These are phyloP conservation scores for Emericellopsis atlantica DNA, from an alignment of 2,329 filamentous ascomycete genomes.

Conservation along the genomic window DNA sequence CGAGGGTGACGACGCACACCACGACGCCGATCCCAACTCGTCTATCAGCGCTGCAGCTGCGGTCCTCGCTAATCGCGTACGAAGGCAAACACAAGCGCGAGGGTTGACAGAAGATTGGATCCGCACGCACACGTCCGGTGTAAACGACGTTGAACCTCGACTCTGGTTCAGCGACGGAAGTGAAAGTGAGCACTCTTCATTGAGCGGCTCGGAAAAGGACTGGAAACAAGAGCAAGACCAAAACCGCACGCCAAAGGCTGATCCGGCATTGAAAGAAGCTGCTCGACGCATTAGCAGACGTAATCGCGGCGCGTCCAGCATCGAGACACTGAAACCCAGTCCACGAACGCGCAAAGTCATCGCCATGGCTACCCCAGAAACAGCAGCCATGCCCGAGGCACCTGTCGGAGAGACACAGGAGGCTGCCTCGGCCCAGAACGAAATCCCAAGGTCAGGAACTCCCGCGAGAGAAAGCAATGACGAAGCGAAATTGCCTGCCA, in stretches of 20 bases:
- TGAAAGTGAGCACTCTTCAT: slow-evolving; percentile 62
- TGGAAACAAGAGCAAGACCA: slow-evolving; percentile 35
- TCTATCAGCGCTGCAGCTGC: slow-evolving; percentile 43
- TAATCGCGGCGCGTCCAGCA: slow-evolving; percentile 36
- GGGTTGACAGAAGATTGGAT: slow-evolving; percentile 79
- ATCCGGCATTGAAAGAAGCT: slow-evolving; percentile 8
- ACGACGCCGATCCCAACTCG: slow-evolving; percentile 9
- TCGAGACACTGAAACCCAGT: slow-evolving; percentile 37
- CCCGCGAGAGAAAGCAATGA: slow-evolving; percentile 13
- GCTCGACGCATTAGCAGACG: slow-evolving; percentile 20
- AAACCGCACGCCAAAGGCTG: slow-evolving; percentile 32
- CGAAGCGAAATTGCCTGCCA: slow-evolving; percentile 15
- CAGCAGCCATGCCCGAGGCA: slow-evolving; percentile 13
- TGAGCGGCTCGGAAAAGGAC: slow-evolving; percentile 51
- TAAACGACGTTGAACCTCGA: slow-evolving; percentile 50
- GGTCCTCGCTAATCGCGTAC: slow-evolving; percentile 49
- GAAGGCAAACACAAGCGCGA: slow-evolving; percentile 40
- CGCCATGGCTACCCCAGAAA: slow-evolving; percentile 19
- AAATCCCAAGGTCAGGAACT: slow-evolving; percentile 10
- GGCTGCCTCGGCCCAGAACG: slow-evolving; percentile 11
- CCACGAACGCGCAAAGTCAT: slow-evolving; percentile 10
- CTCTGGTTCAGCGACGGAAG: slow-evolving; percentile 72
- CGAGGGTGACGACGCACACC: not conserved
- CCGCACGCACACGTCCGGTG: slow-evolving; percentile 65
- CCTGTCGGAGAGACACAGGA: slow-evolving; percentile 11